phyloP scores from a whole-genome alignment of 163 green algal species.

The Scenedesmus sp. region DNA sequence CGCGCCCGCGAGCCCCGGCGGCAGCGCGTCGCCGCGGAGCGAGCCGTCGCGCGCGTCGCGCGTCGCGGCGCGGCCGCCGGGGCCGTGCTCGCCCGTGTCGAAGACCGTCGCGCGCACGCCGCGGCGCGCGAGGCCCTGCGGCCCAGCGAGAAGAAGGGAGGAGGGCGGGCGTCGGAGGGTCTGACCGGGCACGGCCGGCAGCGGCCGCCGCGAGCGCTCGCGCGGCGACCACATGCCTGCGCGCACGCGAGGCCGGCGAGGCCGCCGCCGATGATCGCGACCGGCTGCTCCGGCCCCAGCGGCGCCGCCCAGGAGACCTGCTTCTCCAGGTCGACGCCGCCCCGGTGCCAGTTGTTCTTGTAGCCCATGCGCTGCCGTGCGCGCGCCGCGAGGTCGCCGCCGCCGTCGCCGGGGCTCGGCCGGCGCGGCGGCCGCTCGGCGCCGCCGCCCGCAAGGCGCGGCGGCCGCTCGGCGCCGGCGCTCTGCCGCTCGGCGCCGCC shows the following conservation, averaged over 20 bases:
- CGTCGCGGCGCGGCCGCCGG: conserved; percentile 66
- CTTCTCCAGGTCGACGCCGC: conserved; percentile 8
- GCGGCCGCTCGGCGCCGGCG: too few relatives aligned
- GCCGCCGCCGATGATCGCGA: conserved; percentile 79
- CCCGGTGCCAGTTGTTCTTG: conserved; percentile 51
- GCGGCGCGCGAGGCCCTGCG: conserved; percentile 52
- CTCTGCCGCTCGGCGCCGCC: too few relatives aligned
- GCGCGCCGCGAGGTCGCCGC: conserved; percentile 36
- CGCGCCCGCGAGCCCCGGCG: conserved; percentile 4
- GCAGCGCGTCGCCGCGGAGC: conserved; percentile 19
- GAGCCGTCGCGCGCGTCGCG: conserved; percentile 54
- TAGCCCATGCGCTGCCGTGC: conserved; percentile 43
- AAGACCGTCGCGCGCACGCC: conserved; percentile 66
- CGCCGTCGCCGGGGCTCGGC: too few relatives aligned
- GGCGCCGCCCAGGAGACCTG: conserved; percentile 47
- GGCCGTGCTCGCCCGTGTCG: conserved; percentile 72
- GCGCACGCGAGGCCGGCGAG: conserved; percentile 73
- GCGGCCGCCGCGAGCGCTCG: not conserved
- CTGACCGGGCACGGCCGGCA: too few relatives aligned
- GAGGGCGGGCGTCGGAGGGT: not conserved
- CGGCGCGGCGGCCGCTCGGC: too few relatives aligned
- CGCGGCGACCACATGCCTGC: not conserved
- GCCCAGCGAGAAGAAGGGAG: not conserved
- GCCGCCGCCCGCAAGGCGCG: too few relatives aligned
- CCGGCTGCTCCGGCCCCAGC: conserved; percentile 20